phyloP scores from a whole-genome alignment of 441 rosid genomes.

The Adansonia grandidieri region DNA sequence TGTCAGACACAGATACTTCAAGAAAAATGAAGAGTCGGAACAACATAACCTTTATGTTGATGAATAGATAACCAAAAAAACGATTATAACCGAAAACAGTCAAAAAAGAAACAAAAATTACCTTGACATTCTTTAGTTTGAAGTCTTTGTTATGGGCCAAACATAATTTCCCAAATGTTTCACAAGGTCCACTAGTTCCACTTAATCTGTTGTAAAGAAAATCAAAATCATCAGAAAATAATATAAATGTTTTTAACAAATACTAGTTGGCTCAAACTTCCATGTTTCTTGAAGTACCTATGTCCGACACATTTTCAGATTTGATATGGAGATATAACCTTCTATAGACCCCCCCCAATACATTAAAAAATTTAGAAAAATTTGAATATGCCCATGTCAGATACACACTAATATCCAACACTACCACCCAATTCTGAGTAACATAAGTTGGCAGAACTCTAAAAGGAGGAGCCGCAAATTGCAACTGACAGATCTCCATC shows the following conservation, averaged over 20 bases:
- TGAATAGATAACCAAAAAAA: neutral
- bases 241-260: no score
- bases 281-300: no score
- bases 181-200: conserved; percentile 88
- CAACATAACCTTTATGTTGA: neutral
- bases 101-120: conserved; percentile 32
- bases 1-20: no score
- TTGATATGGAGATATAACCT: no score
- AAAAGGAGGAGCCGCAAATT: conserved; percentile 4
- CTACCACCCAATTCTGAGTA: no score
- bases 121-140: conserved; percentile 87
- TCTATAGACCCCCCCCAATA: no score
- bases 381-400: no score
- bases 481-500: conserved; percentile 85
- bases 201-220: conserved; percentile 54
- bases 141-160: conserved; percentile 73
- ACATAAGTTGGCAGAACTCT: neutral
- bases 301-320: no score
- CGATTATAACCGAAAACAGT: neutral
- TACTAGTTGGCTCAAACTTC: no score
- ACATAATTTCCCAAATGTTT: conserved; percentile 83
- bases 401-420: no score
- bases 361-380: no score
- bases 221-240: neutral
- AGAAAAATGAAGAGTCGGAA: no score